phyloP scores from a whole-genome alignment of 306 rosid genomes.

The Trifolium repens region DNA sequence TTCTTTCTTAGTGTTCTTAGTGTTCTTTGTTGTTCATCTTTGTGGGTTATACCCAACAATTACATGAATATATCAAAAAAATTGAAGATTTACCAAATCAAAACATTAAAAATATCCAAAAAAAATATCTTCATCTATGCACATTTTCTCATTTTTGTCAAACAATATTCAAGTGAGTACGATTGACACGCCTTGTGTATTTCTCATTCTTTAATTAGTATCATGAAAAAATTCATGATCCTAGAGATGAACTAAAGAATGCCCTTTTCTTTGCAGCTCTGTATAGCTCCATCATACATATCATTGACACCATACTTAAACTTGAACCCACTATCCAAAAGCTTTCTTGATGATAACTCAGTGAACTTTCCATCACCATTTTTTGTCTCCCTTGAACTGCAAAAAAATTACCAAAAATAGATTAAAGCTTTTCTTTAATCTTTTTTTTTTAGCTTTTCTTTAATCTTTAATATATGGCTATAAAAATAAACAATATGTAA shows the following conservation, averaged over 20 bases:
- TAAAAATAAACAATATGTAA: not conserved
- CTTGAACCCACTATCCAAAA: slow-evolving; percentile 50
- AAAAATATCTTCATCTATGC: no score
- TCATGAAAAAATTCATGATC: not conserved
- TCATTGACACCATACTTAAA: slow-evolving; percentile 47
- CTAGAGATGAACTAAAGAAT: slow-evolving; percentile 21
- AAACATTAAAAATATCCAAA: no score
- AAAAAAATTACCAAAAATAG: slow-evolving; percentile 10
- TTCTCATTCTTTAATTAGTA: no score
- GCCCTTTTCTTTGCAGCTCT: slow-evolving; percentile 57
- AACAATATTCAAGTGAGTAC: no score
- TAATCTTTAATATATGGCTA: not conserved
- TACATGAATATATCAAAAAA: no score
- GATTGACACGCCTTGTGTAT: no score
- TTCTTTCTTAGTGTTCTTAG: no score
- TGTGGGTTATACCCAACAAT: no score
- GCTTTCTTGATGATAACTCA: slow-evolving; percentile 52
- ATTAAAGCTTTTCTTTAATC: not conserved
- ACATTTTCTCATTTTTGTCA: no score
- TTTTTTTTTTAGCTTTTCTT: not conserved
- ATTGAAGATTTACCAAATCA: no score
- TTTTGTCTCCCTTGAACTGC: slow-evolving; percentile 8
- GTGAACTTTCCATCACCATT: slow-evolving; percentile 29
- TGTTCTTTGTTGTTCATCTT: no score
- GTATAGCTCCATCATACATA: slow-evolving; percentile 55